phyloP scores from a whole-genome alignment of 2,329 filamentous ascomycete genomes.

The Stachybotrys chlorohalonatus region DNA sequence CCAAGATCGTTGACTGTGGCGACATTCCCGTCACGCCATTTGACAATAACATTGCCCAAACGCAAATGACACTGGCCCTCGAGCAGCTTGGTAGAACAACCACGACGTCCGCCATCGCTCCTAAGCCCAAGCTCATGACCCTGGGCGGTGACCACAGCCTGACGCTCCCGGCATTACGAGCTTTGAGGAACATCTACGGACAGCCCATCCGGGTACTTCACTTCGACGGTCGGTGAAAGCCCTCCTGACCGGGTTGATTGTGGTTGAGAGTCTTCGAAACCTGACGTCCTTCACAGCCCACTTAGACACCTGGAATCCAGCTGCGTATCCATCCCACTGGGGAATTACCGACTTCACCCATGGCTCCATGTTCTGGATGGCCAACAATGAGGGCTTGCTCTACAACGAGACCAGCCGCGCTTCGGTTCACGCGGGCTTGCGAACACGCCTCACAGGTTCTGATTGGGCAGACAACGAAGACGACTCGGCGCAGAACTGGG shows the following conservation, averaged over 20 bases:
- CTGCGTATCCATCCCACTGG: slow-evolving; percentile 74
- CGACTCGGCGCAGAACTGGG: slow-evolving; percentile 68
- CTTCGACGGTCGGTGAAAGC: slow-evolving; percentile 44
- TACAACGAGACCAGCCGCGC: slow-evolving; percentile 59
- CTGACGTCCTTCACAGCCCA: slow-evolving; percentile 33
- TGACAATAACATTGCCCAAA: slow-evolving; percentile 72
- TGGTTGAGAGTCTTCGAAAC: not conserved
- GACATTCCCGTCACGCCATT: slow-evolving; percentile 83
- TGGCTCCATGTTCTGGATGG: slow-evolving; percentile 87
- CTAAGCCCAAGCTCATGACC: slow-evolving; percentile 51
- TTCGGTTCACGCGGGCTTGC: slow-evolving; percentile 73
- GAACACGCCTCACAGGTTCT: slow-evolving; percentile 62
- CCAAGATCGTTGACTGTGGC: slow-evolving; percentile 79
- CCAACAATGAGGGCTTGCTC: slow-evolving; percentile 70
- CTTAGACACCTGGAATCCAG: slow-evolving; percentile 78
- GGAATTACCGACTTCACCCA: slow-evolving; percentile 62
- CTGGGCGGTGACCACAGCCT: slow-evolving; percentile 68
- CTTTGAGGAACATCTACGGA: slow-evolving; percentile 53
- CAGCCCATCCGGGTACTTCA: slow-evolving; percentile 60
- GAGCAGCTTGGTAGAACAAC: slow-evolving; percentile 49
- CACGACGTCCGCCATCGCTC: slow-evolving; percentile 23
- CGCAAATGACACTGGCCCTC: slow-evolving; percentile 79
- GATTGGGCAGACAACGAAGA: slow-evolving; percentile 62
- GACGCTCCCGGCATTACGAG: slow-evolving; percentile 59
- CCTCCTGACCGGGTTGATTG: too few species aligned